Evolutionary conservation across 257 asterid genomes (phyloP).

Genomic region (Przewalskia tangutica): DNA sequence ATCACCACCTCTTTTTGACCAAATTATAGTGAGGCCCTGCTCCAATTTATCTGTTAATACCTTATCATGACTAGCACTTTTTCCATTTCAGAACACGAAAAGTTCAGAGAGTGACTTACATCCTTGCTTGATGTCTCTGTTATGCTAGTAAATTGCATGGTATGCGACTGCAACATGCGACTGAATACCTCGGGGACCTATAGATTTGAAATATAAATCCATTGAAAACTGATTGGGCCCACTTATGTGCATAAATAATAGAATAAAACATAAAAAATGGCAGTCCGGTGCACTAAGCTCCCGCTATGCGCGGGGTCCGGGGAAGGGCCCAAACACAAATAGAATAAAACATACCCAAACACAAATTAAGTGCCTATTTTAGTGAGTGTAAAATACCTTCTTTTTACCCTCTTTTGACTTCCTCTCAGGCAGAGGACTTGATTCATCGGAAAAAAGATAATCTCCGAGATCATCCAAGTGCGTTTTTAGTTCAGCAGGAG

Average conservation of each 20-base stretch:
- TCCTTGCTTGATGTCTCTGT: conserved; percentile 94
- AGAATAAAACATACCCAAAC: neutral
- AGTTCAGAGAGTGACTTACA: conserved; percentile 35
- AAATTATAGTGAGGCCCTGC: conserved; percentile 91
- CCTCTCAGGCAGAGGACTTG: conserved; percentile 64
- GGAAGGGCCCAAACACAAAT: no score
- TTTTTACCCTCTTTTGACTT: conserved; percentile 44
- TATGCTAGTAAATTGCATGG: conserved; percentile 90
- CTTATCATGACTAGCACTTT: neutral
- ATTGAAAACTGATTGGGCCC: neutral
- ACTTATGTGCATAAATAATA: conserved; percentile 6
- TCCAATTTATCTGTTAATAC: conserved; percentile 16
- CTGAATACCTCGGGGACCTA: conserved; percentile 87
- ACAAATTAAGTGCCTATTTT: neutral
- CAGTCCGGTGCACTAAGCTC: no score
- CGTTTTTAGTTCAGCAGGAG: conserved; percentile 88
- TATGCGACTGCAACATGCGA: conserved; percentile 91
- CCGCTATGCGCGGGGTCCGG: no score
- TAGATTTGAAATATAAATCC: conserved; percentile 11
- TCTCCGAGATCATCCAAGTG: conserved; percentile 94
- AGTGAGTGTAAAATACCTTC: conserved; percentile 33
- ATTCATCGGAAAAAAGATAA: conserved; percentile 74
- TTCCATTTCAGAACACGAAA: conserved; percentile 9
- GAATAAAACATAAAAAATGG: neutral
- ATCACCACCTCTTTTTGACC: conserved; percentile 99